These are phyloP conservation scores for Russula virescens DNA, from an alignment of 768 basidiomycete species.

Conservation along the genomic window DNA sequence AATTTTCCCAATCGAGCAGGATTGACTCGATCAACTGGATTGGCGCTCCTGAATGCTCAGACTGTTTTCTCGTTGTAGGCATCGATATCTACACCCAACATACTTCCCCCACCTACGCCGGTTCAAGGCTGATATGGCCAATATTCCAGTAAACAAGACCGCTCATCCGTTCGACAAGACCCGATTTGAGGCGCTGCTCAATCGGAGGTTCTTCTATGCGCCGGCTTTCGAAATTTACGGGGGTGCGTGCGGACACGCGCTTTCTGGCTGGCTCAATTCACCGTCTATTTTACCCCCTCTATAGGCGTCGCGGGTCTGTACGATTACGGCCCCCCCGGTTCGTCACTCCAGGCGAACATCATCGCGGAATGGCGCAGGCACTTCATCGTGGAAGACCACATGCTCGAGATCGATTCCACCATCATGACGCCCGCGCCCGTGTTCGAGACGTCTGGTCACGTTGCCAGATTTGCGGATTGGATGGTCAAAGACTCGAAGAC, in stretches of 20 bases:
- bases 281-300: conserved; percentile 11
- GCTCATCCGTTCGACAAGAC: conserved; percentile 84
- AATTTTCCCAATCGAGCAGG: not conserved
- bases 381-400: conserved; percentile 96
- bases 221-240: conserved; percentile 99
- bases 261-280: not conserved
- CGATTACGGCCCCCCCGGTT: conserved; percentile 96
- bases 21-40: conserved; percentile 12
- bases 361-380: conserved; percentile 95
- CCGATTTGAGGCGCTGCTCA: conserved; percentile 78
- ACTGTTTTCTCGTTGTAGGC: not conserved
- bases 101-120: not conserved
- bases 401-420: conserved; percentile 98
- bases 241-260: conserved; percentile 47
- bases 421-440: conserved; percentile 95
- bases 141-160: conserved; percentile 59
- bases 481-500: conserved; percentile 96
- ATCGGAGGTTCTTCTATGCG: conserved; percentile 93
- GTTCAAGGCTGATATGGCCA: conserved; percentile 28
- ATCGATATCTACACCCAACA: not conserved
- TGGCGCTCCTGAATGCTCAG: conserved; percentile 9
- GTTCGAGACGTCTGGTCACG: conserved; percentile 96
- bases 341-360: conserved; percentile 94
- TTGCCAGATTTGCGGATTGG: conserved; percentile 98
- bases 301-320: conserved; percentile 94